Conservation (phyloP, 805 yeast species). For the Candida germanica region DNA sequence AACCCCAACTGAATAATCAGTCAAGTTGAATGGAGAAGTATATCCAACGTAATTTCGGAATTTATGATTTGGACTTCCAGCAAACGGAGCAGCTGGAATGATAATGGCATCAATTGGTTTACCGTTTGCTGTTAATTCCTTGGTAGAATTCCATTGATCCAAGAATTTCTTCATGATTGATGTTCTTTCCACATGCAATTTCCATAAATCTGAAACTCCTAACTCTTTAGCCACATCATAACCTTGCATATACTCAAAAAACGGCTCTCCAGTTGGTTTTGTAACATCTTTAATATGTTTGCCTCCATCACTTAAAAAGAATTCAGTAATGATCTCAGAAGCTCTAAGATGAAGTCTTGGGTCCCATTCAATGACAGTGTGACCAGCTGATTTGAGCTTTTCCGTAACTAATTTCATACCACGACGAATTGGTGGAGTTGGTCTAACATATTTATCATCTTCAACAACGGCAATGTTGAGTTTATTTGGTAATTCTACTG, state of each 20-base stretch:
- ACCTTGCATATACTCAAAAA: slow-evolving; percentile 60
- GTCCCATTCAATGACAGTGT: slow-evolving; percentile 51
- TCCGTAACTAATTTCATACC: slow-evolving; percentile 52
- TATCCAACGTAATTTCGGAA: slow-evolving; percentile 74
- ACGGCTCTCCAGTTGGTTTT: slow-evolving; percentile 68
- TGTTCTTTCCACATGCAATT: slow-evolving; percentile 52
- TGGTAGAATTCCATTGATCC: slow-evolving; percentile 54
- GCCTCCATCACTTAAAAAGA: slow-evolving; percentile 71
- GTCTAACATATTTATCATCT: slow-evolving; percentile 66
- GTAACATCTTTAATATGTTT: slow-evolving; percentile 49
- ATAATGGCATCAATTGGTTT: slow-evolving; percentile 46
- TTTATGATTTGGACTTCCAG: slow-evolving; percentile 65
- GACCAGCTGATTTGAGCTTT: slow-evolving; percentile 58
- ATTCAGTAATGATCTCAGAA: slow-evolving; percentile 50
- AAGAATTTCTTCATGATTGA: slow-evolving; percentile 50
- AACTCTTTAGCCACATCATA: slow-evolving; percentile 49
- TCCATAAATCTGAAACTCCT: slow-evolving; percentile 45
- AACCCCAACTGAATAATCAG: slow-evolving; percentile 67
- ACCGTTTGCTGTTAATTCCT: slow-evolving; percentile 49
- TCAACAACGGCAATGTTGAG: slow-evolving; percentile 54
- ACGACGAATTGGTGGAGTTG: slow-evolving; percentile 55
- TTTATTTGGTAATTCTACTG: slow-evolving; percentile 37
- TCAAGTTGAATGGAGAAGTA: slow-evolving; percentile 67
- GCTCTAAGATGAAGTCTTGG: slow-evolving; percentile 58
- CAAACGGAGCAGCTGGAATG: slow-evolving; percentile 63